Evolutionary conservation across 257 asterid species (phyloP), one percentile per base, ranked within the genome.

Genomic region (Lycium ferocissimum): DNA sequence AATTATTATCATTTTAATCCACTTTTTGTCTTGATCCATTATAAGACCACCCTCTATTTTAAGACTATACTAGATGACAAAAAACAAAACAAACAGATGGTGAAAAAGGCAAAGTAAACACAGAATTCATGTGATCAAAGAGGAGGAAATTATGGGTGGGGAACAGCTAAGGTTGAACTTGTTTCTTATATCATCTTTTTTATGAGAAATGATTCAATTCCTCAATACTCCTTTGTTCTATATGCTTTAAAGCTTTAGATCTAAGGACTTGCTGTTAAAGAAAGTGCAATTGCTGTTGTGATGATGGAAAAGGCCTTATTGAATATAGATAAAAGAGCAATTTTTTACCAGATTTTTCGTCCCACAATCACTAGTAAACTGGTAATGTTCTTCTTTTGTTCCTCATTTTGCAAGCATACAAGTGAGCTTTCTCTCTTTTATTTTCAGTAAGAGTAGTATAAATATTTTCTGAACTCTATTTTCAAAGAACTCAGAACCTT

Each of bases 91-190:
- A 70, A 70, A 70, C 33, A 40, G 79, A 70, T 70, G 26, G 17
- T 70, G 79, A 69, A 70, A 38, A 70, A 70, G 54, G 79, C 4
- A 38, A 14, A 1, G 3, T 40, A 40, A 40, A 40, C 40, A 70
- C 79, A 70, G 79, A 38, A 70, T 40, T 70, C 79, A 70, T 70
- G 79, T 70, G 79, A 70, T 40, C 53, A 70, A 70, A 70, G 54
- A 69, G 37, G 33, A 18, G 15, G 79, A 40, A 70, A 40, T 17
- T 70, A 20, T 70, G 47, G 54, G 17, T 70, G 54, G 79, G 78
- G 54, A 49, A 70, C 79, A 70, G 79, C 54, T 70, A 70, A 38
- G 79, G 54, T 70, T 38, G 79, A 40, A 40, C 33, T 40, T 70
- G 79, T 70, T 70, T 70, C 33, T 70, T 40, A 70, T 70, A 38